Percentiles rank a stretch among this genome's conserved stretches.
phyloP scores from a whole-genome alignment of 2,329 filamentous ascomycete species.

The Clonostachys rhizophaga region DNA sequence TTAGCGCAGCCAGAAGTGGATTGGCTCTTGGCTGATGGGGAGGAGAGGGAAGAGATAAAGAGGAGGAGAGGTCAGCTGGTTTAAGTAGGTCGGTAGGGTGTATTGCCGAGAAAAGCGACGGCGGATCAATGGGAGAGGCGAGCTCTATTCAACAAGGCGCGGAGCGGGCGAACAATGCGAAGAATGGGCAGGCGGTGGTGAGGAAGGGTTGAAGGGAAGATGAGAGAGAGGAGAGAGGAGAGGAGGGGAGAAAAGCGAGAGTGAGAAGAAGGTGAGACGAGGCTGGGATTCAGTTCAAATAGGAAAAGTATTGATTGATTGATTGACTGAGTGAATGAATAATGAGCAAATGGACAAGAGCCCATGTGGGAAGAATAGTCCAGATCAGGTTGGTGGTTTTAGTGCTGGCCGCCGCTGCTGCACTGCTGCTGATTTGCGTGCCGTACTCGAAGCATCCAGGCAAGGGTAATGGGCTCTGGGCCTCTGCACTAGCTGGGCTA shows the following conservation, averaged over 20 bases:
- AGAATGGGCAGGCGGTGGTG: neutral
- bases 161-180: slow-evolving; percentile 5
- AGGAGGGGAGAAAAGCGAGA: slow-evolving; percentile 4
- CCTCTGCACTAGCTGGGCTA: too few species aligned
- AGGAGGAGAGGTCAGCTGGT: too few species aligned
- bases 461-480: too few species aligned
- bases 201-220: neutral
- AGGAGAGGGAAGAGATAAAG: too few species aligned
- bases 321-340: neutral
- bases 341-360: neutral
- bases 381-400: neutral
- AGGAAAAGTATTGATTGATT: neutral
- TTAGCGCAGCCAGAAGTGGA: neutral
- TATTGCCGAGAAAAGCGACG: too few species aligned
- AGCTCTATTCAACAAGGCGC: neutral
- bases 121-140: too few species aligned
- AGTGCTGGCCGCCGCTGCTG: neutral
- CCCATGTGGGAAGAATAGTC: neutral
- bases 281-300: neutral
- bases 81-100: too few species aligned
- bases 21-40: neutral
- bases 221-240: slow-evolving; percentile 2
- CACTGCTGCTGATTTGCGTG: too few species aligned
- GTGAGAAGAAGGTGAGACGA: slow-evolving; percentile 3
- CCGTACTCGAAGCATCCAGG: too few species aligned